These are phyloP conservation scores for Ceratocystis papillata DNA, from an alignment of 2,329 filamentous ascomycete genomes.

Conservation along the genomic window DNA sequence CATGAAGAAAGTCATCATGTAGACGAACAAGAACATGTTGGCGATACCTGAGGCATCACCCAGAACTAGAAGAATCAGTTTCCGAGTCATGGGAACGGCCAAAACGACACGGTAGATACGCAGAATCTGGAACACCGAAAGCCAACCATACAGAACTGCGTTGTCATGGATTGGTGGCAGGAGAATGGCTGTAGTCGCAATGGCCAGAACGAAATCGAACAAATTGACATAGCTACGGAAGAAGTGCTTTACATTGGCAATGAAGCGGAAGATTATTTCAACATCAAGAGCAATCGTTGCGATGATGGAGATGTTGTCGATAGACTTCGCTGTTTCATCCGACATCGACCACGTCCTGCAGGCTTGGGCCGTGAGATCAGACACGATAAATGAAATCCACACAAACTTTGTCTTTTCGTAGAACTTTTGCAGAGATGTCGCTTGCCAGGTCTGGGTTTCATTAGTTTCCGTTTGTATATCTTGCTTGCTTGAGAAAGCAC, in stretches of 20 bases:
- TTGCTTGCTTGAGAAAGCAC: conserved; percentile 53
- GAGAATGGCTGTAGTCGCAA: conserved; percentile 75
- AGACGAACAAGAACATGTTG: conserved; percentile 93
- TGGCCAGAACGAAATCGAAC: conserved; percentile 66
- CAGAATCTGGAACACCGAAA: conserved; percentile 87
- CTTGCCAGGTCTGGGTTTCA: conserved; percentile 34
- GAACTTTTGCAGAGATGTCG: conserved; percentile 51
- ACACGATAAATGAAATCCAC: conserved; percentile 72
- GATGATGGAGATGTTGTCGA: conserved; percentile 59
- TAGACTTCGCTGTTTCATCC: conserved; percentile 47
- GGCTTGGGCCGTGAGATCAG: conserved; percentile 68
- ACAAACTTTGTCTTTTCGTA: conserved; percentile 65
- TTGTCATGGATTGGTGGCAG: conserved; percentile 67
- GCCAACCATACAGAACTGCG: conserved; percentile 67
- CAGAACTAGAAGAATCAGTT: conserved; percentile 77
- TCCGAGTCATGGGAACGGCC: conserved; percentile 74
- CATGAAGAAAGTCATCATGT: conserved; percentile 85
- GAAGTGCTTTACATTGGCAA: conserved; percentile 70
- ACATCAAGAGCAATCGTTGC: conserved; percentile 68
- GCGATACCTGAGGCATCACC: conserved; percentile 85
- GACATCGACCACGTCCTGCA: conserved; percentile 69
- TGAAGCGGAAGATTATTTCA: conserved; percentile 73
- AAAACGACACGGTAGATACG: conserved; percentile 86
- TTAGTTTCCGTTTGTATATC: conserved; percentile 52
- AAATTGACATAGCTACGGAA: conserved; percentile 63